Evolutionary conservation across 345 rosid genomes (phyloP).

Genomic region (Angophora floribunda): DNA sequence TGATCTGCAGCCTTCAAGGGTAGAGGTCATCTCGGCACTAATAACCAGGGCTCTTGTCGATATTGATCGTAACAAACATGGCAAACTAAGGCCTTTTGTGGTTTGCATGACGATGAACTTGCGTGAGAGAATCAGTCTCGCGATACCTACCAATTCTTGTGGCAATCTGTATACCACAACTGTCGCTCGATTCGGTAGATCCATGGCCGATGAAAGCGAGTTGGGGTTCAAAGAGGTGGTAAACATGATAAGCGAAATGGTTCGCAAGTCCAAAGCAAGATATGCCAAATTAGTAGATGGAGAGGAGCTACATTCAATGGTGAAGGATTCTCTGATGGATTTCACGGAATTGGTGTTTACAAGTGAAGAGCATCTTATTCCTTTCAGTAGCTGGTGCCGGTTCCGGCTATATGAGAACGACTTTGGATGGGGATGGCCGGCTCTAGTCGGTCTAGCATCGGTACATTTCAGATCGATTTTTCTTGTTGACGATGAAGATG

Average conservation of each 20-base stretch:
- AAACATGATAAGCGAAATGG: background rate
- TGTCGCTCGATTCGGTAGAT: background rate
- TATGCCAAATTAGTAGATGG: background rate
- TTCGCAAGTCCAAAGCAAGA: background rate
- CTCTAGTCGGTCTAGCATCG: constrained; percentile 21
- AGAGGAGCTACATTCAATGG: background rate
- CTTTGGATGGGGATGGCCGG: constrained; percentile 45
- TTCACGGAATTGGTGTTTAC: background rate
- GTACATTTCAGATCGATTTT: constrained; percentile 9
- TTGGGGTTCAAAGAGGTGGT: background rate
- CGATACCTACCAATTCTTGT: background rate
- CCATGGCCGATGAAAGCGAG: background rate
- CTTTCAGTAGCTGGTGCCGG: constrained; percentile 20
- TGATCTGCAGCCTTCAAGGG: background rate
- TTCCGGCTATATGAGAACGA: constrained; percentile 25
- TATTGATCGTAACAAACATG: background rate
- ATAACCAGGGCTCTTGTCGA: background rate
- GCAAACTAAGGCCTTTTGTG: background rate
- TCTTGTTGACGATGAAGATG: constrained; percentile 22
- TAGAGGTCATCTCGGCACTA: background rate
- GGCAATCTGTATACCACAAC: background rate
- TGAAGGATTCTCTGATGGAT: background rate
- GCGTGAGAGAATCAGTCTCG: background rate
- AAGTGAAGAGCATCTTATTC: background rate
- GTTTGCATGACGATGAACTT: background rate